Percentiles rank a stretch among this genome's conserved stretches.
These are phyloP conservation scores for Austroboletus festivus DNA, from an alignment of 768 basidiomycete genomes.

Conservation along the genomic window DNA sequence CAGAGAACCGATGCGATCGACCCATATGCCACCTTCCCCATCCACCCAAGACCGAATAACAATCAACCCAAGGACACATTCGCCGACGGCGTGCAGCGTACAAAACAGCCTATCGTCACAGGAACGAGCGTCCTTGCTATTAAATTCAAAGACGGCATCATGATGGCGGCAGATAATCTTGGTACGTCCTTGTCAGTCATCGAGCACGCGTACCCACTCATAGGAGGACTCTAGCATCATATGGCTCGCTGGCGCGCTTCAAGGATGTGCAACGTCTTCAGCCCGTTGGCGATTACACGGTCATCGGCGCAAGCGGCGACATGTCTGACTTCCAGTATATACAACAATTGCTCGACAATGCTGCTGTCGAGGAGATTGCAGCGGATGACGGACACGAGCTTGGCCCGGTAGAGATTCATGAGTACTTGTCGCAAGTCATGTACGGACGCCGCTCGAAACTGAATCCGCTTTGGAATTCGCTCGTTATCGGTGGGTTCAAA, in stretches of 20 bases:
- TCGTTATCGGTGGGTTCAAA: conserved; percentile 90
- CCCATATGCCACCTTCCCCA: conserved; percentile 72
- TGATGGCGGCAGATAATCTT: conserved; percentile 98
- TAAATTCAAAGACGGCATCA: conserved; percentile 93
- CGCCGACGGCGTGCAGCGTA: conserved; percentile 67
- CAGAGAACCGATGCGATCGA: conserved; percentile 77
- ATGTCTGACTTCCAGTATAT: conserved; percentile 98
- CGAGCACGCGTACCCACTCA: neutral
- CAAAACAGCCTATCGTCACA: conserved; percentile 93
- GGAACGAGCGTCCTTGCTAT: conserved; percentile 95
- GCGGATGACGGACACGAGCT: conserved; percentile 81
- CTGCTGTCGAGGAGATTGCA: conserved; percentile 76
- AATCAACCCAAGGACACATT: conserved; percentile 54
- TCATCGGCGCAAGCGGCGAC: conserved; percentile 92
- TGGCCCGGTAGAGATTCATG: conserved; percentile 87
- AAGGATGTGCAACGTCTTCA: conserved; percentile 90
- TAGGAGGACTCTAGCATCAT: conserved; percentile 62
- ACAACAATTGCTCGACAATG: conserved; percentile 72
- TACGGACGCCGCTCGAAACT: conserved; percentile 85
- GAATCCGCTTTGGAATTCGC: conserved; percentile 92
- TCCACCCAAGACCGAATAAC: conserved; percentile 57
- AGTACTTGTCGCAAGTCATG: conserved; percentile 88
- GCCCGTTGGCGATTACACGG: conserved; percentile 76
- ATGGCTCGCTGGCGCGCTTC: conserved; percentile 96
- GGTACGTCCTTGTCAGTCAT: conserved; percentile 46